phyloP scores from a whole-genome alignment of 768 basidiomycete species.

The Xerocomellus chrysenteron region DNA sequence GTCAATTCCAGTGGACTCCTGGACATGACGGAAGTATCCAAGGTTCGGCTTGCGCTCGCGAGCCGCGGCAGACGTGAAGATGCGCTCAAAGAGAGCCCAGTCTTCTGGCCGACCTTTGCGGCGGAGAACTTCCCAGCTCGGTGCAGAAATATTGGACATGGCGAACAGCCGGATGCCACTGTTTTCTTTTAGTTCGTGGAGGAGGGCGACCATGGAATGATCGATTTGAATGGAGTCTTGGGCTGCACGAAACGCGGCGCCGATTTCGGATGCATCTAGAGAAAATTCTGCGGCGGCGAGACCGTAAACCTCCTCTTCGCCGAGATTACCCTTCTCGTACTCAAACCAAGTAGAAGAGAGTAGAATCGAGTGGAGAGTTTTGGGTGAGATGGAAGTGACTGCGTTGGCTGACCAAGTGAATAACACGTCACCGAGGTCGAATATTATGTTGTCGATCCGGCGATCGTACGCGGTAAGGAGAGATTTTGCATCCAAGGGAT shows the following conservation, averaged over 20 bases:
- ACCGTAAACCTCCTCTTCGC: slow-evolving; percentile 9
- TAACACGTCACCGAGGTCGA: slow-evolving; percentile 23
- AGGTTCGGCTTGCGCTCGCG: slow-evolving; percentile 23
- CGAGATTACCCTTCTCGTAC: slow-evolving; percentile 22
- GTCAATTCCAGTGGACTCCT: slow-evolving; percentile 15
- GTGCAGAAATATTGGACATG: slow-evolving; percentile 24
- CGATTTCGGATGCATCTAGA: slow-evolving; percentile 13
- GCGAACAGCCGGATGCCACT: slow-evolving; percentile 15
- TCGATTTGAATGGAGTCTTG: slow-evolving; percentile 10
- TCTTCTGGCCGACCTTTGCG: slow-evolving; percentile 12
- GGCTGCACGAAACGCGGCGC: slow-evolving; percentile 7
- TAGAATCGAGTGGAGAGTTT: slow-evolving; percentile 9
- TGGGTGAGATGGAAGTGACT: slow-evolving; percentile 11
- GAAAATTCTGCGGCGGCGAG: slow-evolving; percentile 13
- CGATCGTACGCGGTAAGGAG: slow-evolving; percentile 6
- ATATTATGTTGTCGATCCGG: slow-evolving; percentile 22
- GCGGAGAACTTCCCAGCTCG: slow-evolving; percentile 21
- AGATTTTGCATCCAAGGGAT: slow-evolving; percentile 1
- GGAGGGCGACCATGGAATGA: slow-evolving; percentile 13
- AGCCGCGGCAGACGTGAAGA: slow-evolving; percentile 20
- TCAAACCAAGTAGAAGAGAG: slow-evolving; percentile 22
- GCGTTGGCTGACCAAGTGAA: slow-evolving; percentile 23
- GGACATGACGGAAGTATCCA: slow-evolving; percentile 16
- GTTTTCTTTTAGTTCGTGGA: slow-evolving; percentile 12
- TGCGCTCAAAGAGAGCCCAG: slow-evolving; percentile 19